phyloP scores from a whole-genome alignment of 768 basidiomycete species.

The Termitomyces sp. region DNA sequence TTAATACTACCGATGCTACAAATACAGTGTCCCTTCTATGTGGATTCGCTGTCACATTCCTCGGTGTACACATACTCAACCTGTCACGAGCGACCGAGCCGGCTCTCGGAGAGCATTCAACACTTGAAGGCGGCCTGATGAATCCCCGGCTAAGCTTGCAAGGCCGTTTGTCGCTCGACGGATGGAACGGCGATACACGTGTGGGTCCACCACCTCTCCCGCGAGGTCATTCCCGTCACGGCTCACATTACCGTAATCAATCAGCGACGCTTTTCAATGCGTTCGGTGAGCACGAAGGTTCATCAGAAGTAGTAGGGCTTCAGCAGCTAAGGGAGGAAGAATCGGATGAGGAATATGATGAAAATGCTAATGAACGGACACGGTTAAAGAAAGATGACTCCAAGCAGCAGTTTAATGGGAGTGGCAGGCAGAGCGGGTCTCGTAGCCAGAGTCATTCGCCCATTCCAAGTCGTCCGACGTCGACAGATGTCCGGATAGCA shows the following conservation, averaged over 20 bases:
- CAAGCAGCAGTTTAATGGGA: conserved; percentile 12
- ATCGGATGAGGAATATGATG: conserved; percentile 30
- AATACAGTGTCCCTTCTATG: conserved; percentile 84
- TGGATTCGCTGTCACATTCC: conserved; percentile 90
- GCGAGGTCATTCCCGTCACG: conserved; percentile 49
- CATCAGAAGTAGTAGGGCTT: conserved; percentile 44
- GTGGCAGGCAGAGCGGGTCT: conserved; percentile 30
- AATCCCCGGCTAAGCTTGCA: conserved; percentile 78
- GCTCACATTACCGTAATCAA: conserved; percentile 62
- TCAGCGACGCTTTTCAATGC: conserved; percentile 67
- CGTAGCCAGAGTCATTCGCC: conserved; percentile 56
- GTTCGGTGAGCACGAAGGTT: conserved; percentile 53
- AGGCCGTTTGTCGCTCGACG: conserved; percentile 77
- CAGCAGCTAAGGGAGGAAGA: conserved; percentile 66
- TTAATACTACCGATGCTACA: conserved; percentile 80
- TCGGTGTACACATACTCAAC: conserved; percentile 95
- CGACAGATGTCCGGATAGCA: conserved; percentile 14
- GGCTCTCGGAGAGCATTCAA: conserved; percentile 33
- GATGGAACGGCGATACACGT: conserved; percentile 47
- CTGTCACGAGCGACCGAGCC: conserved; percentile 59
- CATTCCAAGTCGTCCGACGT: conserved; percentile 17
- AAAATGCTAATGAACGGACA: conserved; percentile 43
- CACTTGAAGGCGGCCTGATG: conserved; percentile 64
- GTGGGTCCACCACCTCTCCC: conserved; percentile 24
- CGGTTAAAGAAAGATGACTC: conserved; percentile 24